These are phyloP conservation scores for Comarum palustre DNA, from an alignment of 306 rosid genomes.

Conservation along the genomic window DNA sequence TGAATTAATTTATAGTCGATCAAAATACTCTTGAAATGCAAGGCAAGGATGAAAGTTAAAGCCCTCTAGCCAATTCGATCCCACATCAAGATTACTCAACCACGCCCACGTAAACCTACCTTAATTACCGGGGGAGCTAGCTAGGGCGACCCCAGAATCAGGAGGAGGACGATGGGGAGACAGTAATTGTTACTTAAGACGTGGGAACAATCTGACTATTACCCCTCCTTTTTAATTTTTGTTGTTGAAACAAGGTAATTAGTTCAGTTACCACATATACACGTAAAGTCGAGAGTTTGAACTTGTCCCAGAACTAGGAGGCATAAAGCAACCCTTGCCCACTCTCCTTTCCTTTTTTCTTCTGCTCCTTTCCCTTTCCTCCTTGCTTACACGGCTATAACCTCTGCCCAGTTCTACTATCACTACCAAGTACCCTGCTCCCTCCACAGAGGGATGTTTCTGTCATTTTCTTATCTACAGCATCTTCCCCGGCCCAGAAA, in stretches of 20 bases:
- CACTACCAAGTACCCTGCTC: slow-evolving; percentile 16
- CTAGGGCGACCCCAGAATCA: slow-evolving; percentile 5
- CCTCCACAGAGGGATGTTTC: slow-evolving; percentile 27
- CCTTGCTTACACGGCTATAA: slow-evolving; percentile 88
- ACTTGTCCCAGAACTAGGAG: slow-evolving; percentile 68
- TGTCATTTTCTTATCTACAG: slow-evolving; percentile 15
- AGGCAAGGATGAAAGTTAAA: not conserved
- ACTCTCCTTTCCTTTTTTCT: not conserved
- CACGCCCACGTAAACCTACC: not conserved
- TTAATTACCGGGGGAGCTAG: not conserved
- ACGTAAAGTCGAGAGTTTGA: slow-evolving; percentile 66
- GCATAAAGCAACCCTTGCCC: slow-evolving; percentile 71
- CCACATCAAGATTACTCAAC: not conserved
- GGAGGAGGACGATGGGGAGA: too few relatives aligned
- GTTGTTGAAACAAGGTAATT: slow-evolving; percentile 12
- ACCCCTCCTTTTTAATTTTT: not conserved
- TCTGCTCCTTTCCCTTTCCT: slow-evolving; percentile 1
- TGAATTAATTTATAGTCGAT: not conserved
- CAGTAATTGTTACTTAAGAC: slow-evolving; percentile 11
- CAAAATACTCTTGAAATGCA: not conserved
- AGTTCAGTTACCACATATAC: slow-evolving; percentile 67
- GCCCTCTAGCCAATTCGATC: not conserved
- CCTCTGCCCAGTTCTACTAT: not conserved
- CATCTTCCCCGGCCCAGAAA: too few relatives aligned
- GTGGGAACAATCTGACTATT: slow-evolving; percentile 37